Conservation (phyloP, 176 grass and related monocot genomes). For the Avena atlantica region DNA sequence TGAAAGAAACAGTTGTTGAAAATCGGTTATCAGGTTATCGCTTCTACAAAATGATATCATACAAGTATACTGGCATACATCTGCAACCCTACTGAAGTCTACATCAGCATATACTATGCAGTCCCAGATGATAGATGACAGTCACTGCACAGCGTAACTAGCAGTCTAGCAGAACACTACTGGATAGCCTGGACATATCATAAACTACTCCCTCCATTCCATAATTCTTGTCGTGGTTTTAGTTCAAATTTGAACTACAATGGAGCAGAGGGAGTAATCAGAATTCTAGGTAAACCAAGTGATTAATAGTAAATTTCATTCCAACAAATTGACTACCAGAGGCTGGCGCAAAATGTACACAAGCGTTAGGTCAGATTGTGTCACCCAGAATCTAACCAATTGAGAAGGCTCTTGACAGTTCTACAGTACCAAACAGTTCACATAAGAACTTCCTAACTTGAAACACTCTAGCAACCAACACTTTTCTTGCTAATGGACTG, state of each 20-base stretch:
- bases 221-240: too few species aligned
- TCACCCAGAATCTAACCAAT: not conserved
- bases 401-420: not conserved
- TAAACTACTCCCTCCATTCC: not conserved
- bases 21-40: not conserved
- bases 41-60: not conserved
- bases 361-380: not conserved
- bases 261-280: not conserved
- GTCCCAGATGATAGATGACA: not conserved
- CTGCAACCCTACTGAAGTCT: slow-evolving; percentile 10
- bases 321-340: slow-evolving; percentile 2
- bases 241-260: too few species aligned
- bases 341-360: not conserved
- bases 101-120: not conserved
- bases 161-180: slow-evolving; percentile 12
- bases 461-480: not conserved
- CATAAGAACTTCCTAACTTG: slow-evolving; percentile 1
- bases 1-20: not conserved
- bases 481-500: not conserved
- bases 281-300: not conserved
- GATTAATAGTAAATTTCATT: not conserved
- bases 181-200: not conserved
- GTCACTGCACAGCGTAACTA: not conserved
- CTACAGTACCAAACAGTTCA: not conserved
- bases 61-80: not conserved